Percentiles rank a stretch among this genome's conserved stretches.
Evolutionary conservation across 169 alveolate species (phyloP).

Genomic region (Babesia ovis): DNA sequence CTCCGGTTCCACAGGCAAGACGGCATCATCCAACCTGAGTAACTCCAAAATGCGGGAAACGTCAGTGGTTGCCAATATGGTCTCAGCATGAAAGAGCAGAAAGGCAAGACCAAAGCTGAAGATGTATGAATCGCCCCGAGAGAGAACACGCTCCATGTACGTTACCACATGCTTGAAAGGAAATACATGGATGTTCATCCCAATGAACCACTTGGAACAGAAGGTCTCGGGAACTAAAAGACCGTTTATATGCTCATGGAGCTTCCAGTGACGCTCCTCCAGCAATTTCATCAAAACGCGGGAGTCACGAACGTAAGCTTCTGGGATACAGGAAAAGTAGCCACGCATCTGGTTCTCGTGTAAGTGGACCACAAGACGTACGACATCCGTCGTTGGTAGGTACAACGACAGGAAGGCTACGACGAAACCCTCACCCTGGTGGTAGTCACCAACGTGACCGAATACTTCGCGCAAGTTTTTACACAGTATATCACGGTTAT

Average conservation of each 20-base stretch:
- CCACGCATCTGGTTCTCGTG: slow-evolving; percentile 72
- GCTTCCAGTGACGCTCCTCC: slow-evolving; percentile 60
- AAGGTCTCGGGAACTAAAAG: slow-evolving; percentile 80
- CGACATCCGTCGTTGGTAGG: slow-evolving; percentile 69
- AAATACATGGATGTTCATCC: slow-evolving; percentile 73
- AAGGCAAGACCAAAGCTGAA: slow-evolving; percentile 75
- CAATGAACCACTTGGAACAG: slow-evolving; percentile 82
- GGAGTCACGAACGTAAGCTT: slow-evolving; percentile 76
- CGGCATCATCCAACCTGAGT: slow-evolving; percentile 71
- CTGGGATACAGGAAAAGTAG: slow-evolving; percentile 77
- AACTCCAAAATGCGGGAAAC: slow-evolving; percentile 66
- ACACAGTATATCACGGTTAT: slow-evolving; percentile 53
- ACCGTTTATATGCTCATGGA: slow-evolving; percentile 62
- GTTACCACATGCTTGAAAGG: slow-evolving; percentile 69
- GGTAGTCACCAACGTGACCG: slow-evolving; percentile 76
- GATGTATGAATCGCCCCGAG: slow-evolving; percentile 70
- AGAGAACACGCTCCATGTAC: slow-evolving; percentile 64
- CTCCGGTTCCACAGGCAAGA: slow-evolving; percentile 64
- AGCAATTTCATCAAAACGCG: slow-evolving; percentile 73
- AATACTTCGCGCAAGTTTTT: slow-evolving; percentile 62
- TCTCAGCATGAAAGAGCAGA: slow-evolving; percentile 55
- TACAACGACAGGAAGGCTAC: slow-evolving; percentile 74
- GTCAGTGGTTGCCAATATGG: slow-evolving; percentile 66
- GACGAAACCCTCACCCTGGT: slow-evolving; percentile 80
- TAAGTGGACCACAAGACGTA: slow-evolving; percentile 57